Base-by-base conservation (phyloP, 345 rosid genomes). In the Angophora floribunda region DNA sequence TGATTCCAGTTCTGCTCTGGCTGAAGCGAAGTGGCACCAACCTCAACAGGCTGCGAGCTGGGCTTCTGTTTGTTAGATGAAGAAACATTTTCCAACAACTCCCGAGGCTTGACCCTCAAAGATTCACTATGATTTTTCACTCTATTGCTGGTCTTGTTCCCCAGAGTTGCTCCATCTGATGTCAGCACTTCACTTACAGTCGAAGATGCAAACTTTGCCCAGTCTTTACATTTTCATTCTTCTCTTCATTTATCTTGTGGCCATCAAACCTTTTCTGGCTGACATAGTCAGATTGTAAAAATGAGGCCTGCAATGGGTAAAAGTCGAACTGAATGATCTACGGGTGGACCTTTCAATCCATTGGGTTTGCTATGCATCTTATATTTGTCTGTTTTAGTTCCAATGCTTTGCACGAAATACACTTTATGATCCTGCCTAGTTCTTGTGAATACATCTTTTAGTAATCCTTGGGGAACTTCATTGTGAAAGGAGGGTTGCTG, bases 401-500 rank as follows among this genome's bases (percentile, higher is more conserved):
- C 90, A 75, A 91, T 89, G 90, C 89, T 87, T 91, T n/a, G 86
- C 86, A 70, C 22, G 49, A 86, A 88, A 88, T 86, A 70, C 89
- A 87, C 87, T 89, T 86, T 91, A 95, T 67, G 91, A 88, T 82
- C 91, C 89, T 78, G 91, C 89, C 70, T 88, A 32, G 89, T 92
- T 90, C 75, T 89, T 90, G 88, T 85, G 32, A 86, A 89, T 86
- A 79, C 93, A 89, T 91, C 91, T 92, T 32, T 93, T 92, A 75
- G 91, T 90, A 85, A 91, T 90, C 98, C 98, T 93, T 50, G 95
- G 95, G 85, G 96, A 96, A 87, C 93, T 47, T 75, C 91, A 86
- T 88, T 47, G 50, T 6, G 8, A 47, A 47, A 47, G 6, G 50
- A 9, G 6, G 50, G 7, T 47, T 47, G 50, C 8, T 47, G 8